A percentile compares a stretch with the other conserved stretches of the same genome.
phyloP scores from a whole-genome alignment of 2,329 filamentous ascomycete species.

The Ustulina deusta region DNA sequence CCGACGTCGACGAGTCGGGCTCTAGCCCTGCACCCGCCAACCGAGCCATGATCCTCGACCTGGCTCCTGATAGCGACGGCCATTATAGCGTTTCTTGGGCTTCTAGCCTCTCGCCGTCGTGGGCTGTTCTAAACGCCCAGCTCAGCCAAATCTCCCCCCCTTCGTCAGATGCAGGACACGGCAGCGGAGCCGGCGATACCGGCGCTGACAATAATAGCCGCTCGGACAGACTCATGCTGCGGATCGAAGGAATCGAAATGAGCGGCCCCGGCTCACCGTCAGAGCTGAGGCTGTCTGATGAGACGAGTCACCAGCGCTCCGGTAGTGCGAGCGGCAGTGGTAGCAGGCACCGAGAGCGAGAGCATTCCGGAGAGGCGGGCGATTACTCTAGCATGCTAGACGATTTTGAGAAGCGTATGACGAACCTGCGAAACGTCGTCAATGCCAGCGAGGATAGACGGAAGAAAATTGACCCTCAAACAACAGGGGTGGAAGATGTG shows the following conservation, averaged over 20 bases:
- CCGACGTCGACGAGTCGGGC: slow-evolving; percentile 48
- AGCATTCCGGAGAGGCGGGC: slow-evolving; percentile 51
- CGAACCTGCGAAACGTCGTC: slow-evolving; percentile 64
- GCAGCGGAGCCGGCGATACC: slow-evolving; percentile 47
- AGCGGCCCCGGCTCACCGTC: slow-evolving; percentile 53
- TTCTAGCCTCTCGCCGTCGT: slow-evolving; percentile 78
- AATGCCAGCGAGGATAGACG: slow-evolving; percentile 62
- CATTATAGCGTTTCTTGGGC: slow-evolving; percentile 72
- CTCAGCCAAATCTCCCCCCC: slow-evolving; percentile 57
- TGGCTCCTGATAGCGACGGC: slow-evolving; percentile 57
- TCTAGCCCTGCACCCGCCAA: slow-evolving; percentile 49
- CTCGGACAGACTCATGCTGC: slow-evolving; percentile 67
- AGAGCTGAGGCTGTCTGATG: slow-evolving; percentile 49
- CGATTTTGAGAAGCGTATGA: slow-evolving; percentile 70
- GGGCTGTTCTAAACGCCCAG: slow-evolving; percentile 68
- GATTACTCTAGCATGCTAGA: slow-evolving; percentile 65
- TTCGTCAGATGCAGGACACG: slow-evolving; percentile 48
- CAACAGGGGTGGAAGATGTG: slow-evolving; percentile 17
- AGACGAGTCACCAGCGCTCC: slow-evolving; percentile 46
- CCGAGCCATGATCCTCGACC: slow-evolving; percentile 68
- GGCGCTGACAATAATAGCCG: slow-evolving; percentile 38
- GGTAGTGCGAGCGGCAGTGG: slow-evolving; percentile 47
- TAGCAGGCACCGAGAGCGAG: slow-evolving; percentile 48
- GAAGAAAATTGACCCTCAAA: slow-evolving; percentile 48
- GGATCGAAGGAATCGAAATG: slow-evolving; percentile 67